A percentile compares a stretch with the other conserved stretches of the same genome.
Evolutionary conservation across 1,139 yeast genomes (phyloP).

Genomic region (Debaryomyces robertsiae): DNA sequence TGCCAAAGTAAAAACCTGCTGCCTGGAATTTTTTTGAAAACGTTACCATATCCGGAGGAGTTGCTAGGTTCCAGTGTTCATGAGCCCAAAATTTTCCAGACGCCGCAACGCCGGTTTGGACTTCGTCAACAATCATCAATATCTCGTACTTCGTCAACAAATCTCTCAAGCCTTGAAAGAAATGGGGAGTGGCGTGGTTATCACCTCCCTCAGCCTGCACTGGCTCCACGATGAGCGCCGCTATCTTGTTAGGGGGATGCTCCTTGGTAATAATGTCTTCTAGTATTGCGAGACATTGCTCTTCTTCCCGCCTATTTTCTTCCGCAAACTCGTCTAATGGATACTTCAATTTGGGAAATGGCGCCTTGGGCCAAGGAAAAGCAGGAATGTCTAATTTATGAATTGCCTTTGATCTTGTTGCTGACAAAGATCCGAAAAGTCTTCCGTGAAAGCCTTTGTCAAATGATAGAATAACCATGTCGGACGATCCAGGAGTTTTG

Average conservation of each 20-base stretch:
- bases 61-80: constrained; percentile 64
- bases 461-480: constrained; percentile 67
- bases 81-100: constrained; percentile 76
- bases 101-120: constrained; percentile 77
- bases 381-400: constrained; percentile 79
- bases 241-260: constrained; percentile 52
- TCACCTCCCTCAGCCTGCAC: constrained; percentile 81
- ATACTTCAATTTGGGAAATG: constrained; percentile 65
- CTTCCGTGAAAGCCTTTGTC: constrained; percentile 77
- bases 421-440: constrained; percentile 70
- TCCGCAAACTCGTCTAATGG: constrained; percentile 58
- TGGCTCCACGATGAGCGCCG: constrained; percentile 73
- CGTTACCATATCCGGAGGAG: constrained; percentile 73
- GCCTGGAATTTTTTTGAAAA: constrained; percentile 79
- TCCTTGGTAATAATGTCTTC: constrained; percentile 53
- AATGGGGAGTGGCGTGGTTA: constrained; percentile 61
- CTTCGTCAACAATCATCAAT: constrained; percentile 70
- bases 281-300: constrained; percentile 56
- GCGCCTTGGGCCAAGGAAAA: constrained; percentile 77
- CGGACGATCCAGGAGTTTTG: constrained; percentile 67
- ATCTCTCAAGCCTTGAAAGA: constrained; percentile 68
- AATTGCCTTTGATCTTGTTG: constrained; percentile 73
- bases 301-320: constrained; percentile 62
- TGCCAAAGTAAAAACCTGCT: constrained; percentile 74
- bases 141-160: constrained; percentile 59